phyloP scores from a whole-genome alignment of 495 filamentous ascomycete species.

The Neurospora sp. region DNA sequence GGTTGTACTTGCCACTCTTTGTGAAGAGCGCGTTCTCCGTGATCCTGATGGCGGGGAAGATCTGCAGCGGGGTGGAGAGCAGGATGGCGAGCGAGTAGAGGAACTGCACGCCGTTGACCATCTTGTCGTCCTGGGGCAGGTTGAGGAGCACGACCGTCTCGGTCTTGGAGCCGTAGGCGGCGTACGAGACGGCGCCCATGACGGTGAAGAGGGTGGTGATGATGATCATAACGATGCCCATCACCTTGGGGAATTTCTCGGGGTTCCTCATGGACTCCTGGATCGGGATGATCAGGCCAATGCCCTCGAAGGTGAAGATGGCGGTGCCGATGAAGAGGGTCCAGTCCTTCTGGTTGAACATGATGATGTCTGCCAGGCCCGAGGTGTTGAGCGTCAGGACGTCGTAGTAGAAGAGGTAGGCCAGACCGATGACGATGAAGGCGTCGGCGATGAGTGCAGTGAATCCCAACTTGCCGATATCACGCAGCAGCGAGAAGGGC shows the following conservation, averaged over 20 bases:
- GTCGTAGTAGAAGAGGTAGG: slow-evolving; percentile 95
- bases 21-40: slow-evolving; percentile 53
- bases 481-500: slow-evolving; percentile 82
- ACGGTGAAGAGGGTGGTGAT: slow-evolving; percentile 83
- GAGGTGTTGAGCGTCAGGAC: slow-evolving; percentile 70
- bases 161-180: slow-evolving; percentile 87
- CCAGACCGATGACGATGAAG: slow-evolving; percentile 84
- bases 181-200: slow-evolving; percentile 90
- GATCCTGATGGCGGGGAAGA: slow-evolving; percentile 91
- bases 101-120: slow-evolving; percentile 93
- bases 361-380: slow-evolving; percentile 70
- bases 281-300: slow-evolving; percentile 97
- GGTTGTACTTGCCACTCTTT: slow-evolving; percentile 89
- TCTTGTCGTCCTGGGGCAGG: slow-evolving; percentile 86
- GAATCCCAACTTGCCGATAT: slow-evolving; percentile 88
- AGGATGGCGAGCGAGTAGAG: slow-evolving; percentile 92
- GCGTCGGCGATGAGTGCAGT: slow-evolving; percentile 86
- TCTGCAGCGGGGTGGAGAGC: slow-evolving; percentile 84
- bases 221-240: slow-evolving; percentile 84
- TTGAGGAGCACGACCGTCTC: slow-evolving; percentile 95
- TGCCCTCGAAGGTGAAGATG: slow-evolving; percentile 97
- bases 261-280: slow-evolving; percentile 93
- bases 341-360: slow-evolving; percentile 84
- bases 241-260: slow-evolving; percentile 74
- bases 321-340: slow-evolving; percentile 96